Base-by-base conservation (phyloP, 2,329 filamentous ascomycete species). In the Claviceps quebecensis region DNA sequence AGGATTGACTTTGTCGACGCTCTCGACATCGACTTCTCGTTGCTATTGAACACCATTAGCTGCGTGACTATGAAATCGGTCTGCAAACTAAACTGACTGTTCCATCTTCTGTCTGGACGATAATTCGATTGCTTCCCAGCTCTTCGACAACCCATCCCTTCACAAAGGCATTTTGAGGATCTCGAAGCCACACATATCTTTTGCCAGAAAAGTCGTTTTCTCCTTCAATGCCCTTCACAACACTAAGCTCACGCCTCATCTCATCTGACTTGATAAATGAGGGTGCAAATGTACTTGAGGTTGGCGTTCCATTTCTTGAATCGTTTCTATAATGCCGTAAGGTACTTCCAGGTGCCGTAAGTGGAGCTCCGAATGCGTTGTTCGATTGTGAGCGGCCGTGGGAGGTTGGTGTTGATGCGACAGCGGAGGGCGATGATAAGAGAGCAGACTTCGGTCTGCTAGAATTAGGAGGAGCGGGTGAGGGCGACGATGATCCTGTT, bases 181-280 rank as follows among this genome's bases (percentile, higher is more conserved):
- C 90, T 67, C 85, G 87, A 63, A 98, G 74, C 94, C 93, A 98
- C 57, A 98, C 90, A 73, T 97, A 98, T 72, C 93, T 81, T 72
- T 94, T 97, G 52, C 93, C 94, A 0, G 93, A 98, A 67, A 98
- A 97, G 74, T 98, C 93, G 66, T 96, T 97, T 64, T 96, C 91
- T 56, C 93, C 93, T 69, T 98, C 94, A 54, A 96, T 89, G 17
- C 87, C 86, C 48, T 74, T 74, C 16, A 84, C 76, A 11, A 72
- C 62, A 56, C 82, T 80, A 49, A 74, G 67, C 37, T 68, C 72
- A 38, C 72, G 68, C 58, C 81, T 76, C 67, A 86, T 72, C 57
- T 90, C 87, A 57, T 95, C 89, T 0, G 83, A 80, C 66, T 91
- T 93, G 69, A 98, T 97, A 67, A 98, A 98, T 9, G 88, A 87